Conservation (phyloP, 140 eudicot species). For the Cichorium intybus region DNA sequence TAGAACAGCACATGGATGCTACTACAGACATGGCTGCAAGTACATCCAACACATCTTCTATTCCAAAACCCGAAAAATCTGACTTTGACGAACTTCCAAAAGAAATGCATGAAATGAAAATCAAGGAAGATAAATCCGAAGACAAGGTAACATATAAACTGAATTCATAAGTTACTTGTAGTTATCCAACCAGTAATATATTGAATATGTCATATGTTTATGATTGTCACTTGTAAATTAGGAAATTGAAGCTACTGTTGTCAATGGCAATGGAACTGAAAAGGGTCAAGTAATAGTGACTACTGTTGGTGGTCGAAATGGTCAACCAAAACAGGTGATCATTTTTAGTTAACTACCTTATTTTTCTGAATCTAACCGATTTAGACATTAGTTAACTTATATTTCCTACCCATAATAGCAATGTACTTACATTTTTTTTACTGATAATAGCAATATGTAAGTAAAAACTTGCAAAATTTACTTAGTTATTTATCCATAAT, state of each 20-base stretch:
- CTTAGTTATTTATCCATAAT: too few species aligned
- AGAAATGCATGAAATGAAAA: constrained; percentile 76
- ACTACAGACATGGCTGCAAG: constrained; percentile 50
- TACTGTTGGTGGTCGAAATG: constrained; percentile 79
- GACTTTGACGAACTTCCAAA: constrained; percentile 71
- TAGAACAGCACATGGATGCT: constrained; percentile 44
- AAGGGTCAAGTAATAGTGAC: constrained; percentile 89
- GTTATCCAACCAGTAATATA: background rate
- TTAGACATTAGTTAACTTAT: too few species aligned
- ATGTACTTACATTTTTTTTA: too few species aligned
- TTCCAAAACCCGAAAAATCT: constrained; percentile 43
- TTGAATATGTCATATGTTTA: background rate
- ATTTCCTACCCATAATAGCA: too few species aligned
- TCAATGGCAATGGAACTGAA: constrained; percentile 84
- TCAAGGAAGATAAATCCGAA: constrained; percentile 55
- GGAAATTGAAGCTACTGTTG: constrained; percentile 85
- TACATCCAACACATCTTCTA: constrained; percentile 44
- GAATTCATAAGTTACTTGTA: background rate
- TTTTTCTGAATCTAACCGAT: background rate
- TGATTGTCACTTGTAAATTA: constrained; percentile 25
- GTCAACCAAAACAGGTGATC: constrained; percentile 81
- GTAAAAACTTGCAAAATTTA: too few species aligned
- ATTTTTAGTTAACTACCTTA: background rate
- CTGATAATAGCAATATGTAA: too few species aligned
- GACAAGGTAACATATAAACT: constrained; percentile 38